phyloP scores from a whole-genome alignment of 331 rosid genomes.

The Pyracantha coccinea region DNA sequence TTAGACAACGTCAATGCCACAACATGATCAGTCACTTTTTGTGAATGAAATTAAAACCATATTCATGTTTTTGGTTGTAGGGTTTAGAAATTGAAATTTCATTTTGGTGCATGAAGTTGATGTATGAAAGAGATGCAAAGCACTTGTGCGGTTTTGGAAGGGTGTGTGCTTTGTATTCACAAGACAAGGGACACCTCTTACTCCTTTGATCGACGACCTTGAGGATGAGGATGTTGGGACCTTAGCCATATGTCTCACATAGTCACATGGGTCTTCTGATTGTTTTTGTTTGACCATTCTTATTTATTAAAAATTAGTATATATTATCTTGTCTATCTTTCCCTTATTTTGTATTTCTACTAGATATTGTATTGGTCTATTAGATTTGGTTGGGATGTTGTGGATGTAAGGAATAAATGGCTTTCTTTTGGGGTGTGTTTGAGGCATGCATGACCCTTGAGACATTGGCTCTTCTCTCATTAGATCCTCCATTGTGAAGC shows the following conservation, averaged over 20 bases:
- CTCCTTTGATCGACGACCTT: background rate
- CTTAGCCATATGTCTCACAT: conserved; percentile 7
- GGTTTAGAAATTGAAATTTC: background rate
- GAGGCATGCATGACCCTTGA: background rate
- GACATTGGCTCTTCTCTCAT: conserved; percentile 1
- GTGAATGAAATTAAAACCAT: background rate
- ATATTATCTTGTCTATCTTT: background rate
- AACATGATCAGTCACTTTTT: too few relatives aligned
- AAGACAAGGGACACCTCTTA: conserved; percentile 15
- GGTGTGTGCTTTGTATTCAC: conserved; percentile 4
- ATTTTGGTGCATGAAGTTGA: background rate
- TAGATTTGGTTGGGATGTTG: background rate
- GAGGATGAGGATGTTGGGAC: conserved; percentile 16
- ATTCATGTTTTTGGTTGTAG: background rate
- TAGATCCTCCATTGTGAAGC: conserved; percentile 6
- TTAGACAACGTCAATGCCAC: too few relatives aligned
- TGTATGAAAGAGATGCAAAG: background rate
- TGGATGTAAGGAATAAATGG: background rate
- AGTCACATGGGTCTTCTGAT: conserved; percentile 18
- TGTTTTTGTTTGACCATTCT: conserved; percentile 4
- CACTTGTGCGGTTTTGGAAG: background rate
- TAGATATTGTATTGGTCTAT: background rate
- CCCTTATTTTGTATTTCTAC: background rate
- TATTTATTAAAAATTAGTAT: background rate
- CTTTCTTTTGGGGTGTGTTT: background rate